Percentiles rank a stretch among this genome's conserved stretches.
Conservation (phyloP, 1,284 basidiomycete genomes). For the Macrocystidia cucumis region DNA sequence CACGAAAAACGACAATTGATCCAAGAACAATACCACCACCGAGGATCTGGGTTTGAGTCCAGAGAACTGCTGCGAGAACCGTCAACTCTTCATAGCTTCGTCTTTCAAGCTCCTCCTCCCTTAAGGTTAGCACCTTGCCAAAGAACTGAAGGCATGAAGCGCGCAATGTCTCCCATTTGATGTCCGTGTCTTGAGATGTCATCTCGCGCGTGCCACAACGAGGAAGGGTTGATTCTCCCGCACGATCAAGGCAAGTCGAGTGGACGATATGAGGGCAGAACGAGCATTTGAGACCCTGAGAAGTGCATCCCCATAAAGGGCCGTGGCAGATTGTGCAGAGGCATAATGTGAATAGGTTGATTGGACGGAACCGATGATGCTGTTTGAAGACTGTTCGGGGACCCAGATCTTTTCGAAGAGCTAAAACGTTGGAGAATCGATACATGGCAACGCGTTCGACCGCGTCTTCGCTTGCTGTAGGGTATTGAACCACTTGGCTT, state of each 20-base stretch:
- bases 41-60: conserved; percentile 61
- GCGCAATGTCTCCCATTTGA: conserved; percentile 41
- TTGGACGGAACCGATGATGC: conserved; percentile 42
- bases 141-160: conserved; percentile 49
- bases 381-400: conserved; percentile 18
- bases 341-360: conserved; percentile 66
- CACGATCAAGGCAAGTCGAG: conserved; percentile 43
- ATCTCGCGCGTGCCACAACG: conserved; percentile 29
- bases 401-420: conserved; percentile 19
- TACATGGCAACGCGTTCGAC: conserved; percentile 51
- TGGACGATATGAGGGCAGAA: conserved; percentile 61
- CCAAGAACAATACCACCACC: conserved; percentile 58
- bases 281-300: conserved; percentile 58
- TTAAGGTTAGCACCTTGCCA: conserved; percentile 33
- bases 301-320: conserved; percentile 65
- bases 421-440: conserved; percentile 48
- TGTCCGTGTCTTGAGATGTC: conserved; percentile 41
- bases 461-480: conserved; percentile 31
- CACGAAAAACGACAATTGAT: conserved; percentile 43
- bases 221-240: conserved; percentile 20
- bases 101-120: conserved; percentile 32
- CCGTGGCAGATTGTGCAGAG: conserved; percentile 58
- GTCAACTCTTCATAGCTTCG: conserved; percentile 64
- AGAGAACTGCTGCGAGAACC: conserved; percentile 47
- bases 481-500: conserved; percentile 46